Conservation (phyloP, 257 asterid species). For the Marsdenia floribunda region DNA sequence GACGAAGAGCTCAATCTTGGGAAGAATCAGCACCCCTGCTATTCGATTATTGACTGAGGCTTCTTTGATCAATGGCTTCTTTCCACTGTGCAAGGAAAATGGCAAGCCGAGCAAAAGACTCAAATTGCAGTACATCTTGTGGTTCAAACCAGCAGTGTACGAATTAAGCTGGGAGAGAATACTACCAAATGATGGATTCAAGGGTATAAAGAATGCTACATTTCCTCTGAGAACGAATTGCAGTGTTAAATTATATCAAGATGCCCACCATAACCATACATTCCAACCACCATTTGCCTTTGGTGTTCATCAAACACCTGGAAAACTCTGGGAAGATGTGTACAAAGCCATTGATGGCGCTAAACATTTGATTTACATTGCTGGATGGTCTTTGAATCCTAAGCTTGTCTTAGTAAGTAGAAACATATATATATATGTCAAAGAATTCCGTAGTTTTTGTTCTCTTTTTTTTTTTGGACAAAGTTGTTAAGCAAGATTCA, state of each 20-base stretch:
- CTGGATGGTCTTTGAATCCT: conserved; percentile 88
- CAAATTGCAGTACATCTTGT: conserved; percentile 55
- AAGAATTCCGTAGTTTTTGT: not conserved
- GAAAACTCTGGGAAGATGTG: conserved; percentile 76
- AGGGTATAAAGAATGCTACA: conserved; percentile 56
- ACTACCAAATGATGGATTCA: conserved; percentile 45
- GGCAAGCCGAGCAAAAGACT: conserved; percentile 46
- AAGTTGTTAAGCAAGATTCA: not conserved
- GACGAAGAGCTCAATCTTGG: conserved; percentile 45
- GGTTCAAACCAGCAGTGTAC: conserved; percentile 70
- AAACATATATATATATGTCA: not conserved
- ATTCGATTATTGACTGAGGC: conserved; percentile 40
- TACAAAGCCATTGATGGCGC: conserved; percentile 75
- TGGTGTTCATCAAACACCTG: conserved; percentile 33
- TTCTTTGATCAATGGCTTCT: conserved; percentile 59
- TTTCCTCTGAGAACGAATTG: conserved; percentile 71
- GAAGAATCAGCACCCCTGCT: conserved; percentile 48
- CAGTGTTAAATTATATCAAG: conserved; percentile 61
- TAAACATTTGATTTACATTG: conserved; percentile 73
- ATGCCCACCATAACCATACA: conserved; percentile 57
- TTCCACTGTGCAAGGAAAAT: conserved; percentile 47
- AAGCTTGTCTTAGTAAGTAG: conserved; percentile 50
- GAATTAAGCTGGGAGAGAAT: conserved; percentile 56
- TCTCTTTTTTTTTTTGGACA: not conserved
- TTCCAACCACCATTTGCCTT: conserved; percentile 56